phyloP scores from a whole-genome alignment of 2,329 filamentous ascomycete genomes.

The Beauveria varroae region DNA sequence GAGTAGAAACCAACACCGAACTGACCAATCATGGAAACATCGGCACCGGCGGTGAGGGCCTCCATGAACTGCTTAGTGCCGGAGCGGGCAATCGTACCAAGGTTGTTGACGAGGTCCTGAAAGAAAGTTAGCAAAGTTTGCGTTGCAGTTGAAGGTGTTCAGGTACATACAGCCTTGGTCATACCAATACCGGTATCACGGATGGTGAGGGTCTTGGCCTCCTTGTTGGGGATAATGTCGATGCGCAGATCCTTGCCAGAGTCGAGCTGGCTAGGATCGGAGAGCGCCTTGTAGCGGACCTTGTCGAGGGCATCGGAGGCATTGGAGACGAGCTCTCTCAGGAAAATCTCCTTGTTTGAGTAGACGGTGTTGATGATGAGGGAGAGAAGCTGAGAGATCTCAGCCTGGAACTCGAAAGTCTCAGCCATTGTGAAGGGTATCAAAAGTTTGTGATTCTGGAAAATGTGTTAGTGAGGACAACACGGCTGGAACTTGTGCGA shows the following conservation, averaged over 20 bases:
- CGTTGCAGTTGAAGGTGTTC: no score
- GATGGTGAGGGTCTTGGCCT: conserved; percentile 95
- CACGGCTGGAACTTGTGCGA: neutral
- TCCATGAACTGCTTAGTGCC: conserved; percentile 99
- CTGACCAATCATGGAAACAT: conserved; percentile 99
- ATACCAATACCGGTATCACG: conserved; percentile 98
- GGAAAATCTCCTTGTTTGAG: conserved; percentile 99
- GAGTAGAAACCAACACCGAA: conserved; percentile 99
- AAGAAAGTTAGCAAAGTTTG: conserved; percentile 27
- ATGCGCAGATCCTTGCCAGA: conserved; percentile 96
- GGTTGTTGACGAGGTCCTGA: conserved; percentile 98
- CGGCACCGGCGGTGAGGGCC: conserved; percentile 93
- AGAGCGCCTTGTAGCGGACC: conserved; percentile 97
- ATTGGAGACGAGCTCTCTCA: conserved; percentile 97
- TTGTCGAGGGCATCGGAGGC: conserved; percentile 98
- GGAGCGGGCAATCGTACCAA: conserved; percentile 97
- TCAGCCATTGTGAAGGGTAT: conserved; percentile 70
- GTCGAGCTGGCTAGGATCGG: conserved; percentile 95
- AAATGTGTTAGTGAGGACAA: conserved; percentile 11
- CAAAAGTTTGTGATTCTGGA: conserved; percentile 24
- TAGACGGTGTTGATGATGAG: conserved; percentile 99
- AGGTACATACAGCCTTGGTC: conserved; percentile 89
- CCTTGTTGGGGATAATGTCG: conserved; percentile 98
- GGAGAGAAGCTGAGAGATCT: conserved; percentile 99
- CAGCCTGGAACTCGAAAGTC: conserved; percentile 99